Conservation (phyloP, 2,329 filamentous ascomycete species). For the Colletotrichum karsti region DNA sequence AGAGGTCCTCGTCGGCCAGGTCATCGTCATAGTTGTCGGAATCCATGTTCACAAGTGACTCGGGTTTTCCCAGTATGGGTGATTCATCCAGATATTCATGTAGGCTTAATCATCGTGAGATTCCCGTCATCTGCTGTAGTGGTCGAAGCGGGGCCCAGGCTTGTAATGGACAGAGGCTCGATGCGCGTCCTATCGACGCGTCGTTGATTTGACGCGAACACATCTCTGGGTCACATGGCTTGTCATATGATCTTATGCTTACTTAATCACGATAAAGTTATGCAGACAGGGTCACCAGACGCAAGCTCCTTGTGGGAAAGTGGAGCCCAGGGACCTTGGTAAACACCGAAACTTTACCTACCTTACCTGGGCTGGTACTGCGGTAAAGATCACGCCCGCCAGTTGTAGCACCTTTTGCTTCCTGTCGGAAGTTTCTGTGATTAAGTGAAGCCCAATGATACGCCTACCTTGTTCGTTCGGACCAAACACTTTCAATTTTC, state of each 20-base stretch:
- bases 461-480: not conserved
- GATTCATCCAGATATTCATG: not conserved
- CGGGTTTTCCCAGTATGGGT: not conserved
- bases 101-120: not conserved
- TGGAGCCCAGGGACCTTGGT: not conserved
- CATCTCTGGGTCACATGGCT: constrained; percentile 27
- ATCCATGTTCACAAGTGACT: constrained; percentile 49
- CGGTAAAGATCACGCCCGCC: no score
- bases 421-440: not conserved
- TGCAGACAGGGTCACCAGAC: not conserved
- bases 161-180: not conserved
- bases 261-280: constrained; percentile 1
- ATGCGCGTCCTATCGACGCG: constrained; percentile 14
- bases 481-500: not conserved
- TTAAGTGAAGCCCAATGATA: not conserved
- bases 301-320: not conserved
- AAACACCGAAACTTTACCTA: not conserved
- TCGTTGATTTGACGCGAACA: constrained; percentile 27
- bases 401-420: not conserved
- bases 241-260: not conserved
- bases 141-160: not conserved
- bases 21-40: constrained; percentile 71
- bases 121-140: not conserved
- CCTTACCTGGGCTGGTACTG: not conserved
- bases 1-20: constrained; percentile 72